phyloP scores from a whole-genome alignment of 768 basidiomycete species.

The Tricholoma bakamatsutake region DNA sequence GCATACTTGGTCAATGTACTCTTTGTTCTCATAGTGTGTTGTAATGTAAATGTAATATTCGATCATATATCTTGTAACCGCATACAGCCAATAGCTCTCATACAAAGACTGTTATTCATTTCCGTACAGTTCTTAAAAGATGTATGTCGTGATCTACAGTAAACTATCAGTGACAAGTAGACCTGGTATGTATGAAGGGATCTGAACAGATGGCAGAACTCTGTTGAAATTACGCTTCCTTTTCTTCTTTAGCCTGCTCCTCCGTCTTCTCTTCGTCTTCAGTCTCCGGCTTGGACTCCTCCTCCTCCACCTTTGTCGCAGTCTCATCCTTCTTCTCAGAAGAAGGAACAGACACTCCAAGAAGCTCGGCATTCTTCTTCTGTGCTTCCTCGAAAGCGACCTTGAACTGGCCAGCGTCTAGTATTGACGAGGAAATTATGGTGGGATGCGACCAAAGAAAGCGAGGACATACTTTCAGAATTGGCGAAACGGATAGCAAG shows the following conservation, averaged over 20 bases:
- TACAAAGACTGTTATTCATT: constrained; percentile 4
- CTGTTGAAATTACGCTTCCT: constrained; percentile 12
- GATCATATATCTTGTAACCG: constrained; percentile 6
- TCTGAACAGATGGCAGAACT: not conserved
- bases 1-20: not conserved
- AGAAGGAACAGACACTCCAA: constrained; percentile 18
- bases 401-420: constrained; percentile 89
- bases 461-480: constrained; percentile 69
- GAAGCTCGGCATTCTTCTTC: constrained; percentile 51
- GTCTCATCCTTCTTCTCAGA: constrained; percentile 24
- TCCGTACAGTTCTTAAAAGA: constrained; percentile 9
- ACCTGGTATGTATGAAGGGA: constrained; percentile 16
- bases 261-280: constrained; percentile 26
- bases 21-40: not conserved
- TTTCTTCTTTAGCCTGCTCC: constrained; percentile 16
- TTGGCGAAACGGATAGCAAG: constrained; percentile 98
- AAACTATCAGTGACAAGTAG: constrained; percentile 18
- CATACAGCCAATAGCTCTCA: not conserved
- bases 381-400: constrained; percentile 82
- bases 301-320: constrained; percentile 16
- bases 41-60: constrained; percentile 7
- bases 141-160: constrained; percentile 10
- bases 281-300: constrained; percentile 22
- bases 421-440: not conserved
- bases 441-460: not conserved